These are phyloP conservation scores for Pythium coloratum DNA, from an alignment of 352 stramenopile species.

Conservation along the genomic window DNA sequence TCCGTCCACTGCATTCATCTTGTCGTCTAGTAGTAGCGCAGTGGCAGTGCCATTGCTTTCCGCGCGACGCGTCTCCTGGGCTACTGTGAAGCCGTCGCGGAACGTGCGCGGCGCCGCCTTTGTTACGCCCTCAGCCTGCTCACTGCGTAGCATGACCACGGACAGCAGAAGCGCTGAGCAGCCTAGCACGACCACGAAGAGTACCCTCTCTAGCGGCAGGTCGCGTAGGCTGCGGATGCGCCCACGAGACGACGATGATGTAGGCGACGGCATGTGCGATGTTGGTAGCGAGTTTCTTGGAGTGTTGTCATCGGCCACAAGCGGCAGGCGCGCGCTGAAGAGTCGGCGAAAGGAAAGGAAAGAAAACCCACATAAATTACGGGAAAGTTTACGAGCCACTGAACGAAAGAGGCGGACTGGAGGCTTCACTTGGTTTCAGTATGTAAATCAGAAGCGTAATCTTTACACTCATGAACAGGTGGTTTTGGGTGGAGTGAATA, in stretches of 20 bases:
- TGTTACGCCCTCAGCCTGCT: constrained; percentile 31
- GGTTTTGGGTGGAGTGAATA: background rate
- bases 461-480: background rate
- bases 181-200: constrained; percentile 54
- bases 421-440: background rate
- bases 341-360: background rate
- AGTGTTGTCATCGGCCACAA: background rate
- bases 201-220: constrained; percentile 44
- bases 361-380: constrained; percentile 3
- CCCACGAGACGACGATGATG: constrained; percentile 8
- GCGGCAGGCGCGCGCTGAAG: background rate
- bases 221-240: constrained; percentile 29
- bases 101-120: constrained; percentile 39
- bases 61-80: constrained; percentile 42
- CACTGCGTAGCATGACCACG: constrained; percentile 52
- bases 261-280: constrained; percentile 5
- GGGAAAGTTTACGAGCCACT: background rate
- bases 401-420: background rate
- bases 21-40: background rate
- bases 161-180: constrained; percentile 60
- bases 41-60: constrained; percentile 30
- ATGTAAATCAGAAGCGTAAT: background rate
- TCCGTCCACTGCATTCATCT: background rate
- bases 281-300: background rate
- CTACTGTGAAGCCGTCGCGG: constrained; percentile 75